A percentile compares a stretch with the other conserved stretches of the same genome.
Conservation (phyloP, 305 asterid genomes). For the Petunia hybrid region DNA sequence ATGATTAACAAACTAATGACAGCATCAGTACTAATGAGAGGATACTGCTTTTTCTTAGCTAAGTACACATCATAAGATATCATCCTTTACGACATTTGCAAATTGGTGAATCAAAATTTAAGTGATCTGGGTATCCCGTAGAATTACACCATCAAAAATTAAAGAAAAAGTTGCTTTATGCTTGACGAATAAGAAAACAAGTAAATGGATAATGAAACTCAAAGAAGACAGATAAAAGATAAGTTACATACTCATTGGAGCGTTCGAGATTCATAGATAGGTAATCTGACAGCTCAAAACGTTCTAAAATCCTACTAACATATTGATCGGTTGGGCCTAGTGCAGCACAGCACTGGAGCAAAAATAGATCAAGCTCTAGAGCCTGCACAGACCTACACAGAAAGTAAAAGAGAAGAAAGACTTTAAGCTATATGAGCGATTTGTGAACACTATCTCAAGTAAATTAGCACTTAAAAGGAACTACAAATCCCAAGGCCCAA, state of each 20-base stretch:
- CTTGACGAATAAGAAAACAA: neutral
- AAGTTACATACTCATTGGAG: slow-evolving; percentile 86
- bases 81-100: slow-evolving; percentile 6
- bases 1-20: slow-evolving; percentile 1
- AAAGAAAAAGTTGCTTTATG: neutral
- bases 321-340: slow-evolving; percentile 92
- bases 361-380: slow-evolving; percentile 95
- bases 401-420: slow-evolving; percentile 38
- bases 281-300: slow-evolving; percentile 87
- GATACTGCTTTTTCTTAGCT: slow-evolving; percentile 8
- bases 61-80: slow-evolving; percentile 11
- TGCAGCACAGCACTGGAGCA: slow-evolving; percentile 98
- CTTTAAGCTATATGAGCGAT: slow-evolving; percentile 25
- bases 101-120: slow-evolving; percentile 14
- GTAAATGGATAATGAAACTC: slow-evolving; percentile 13
- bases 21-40: neutral
- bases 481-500: neutral
- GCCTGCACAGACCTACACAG: slow-evolving; percentile 88
- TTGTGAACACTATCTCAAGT: slow-evolving; percentile 9
- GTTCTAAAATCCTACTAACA: slow-evolving; percentile 83
- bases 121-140: neutral
- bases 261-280: slow-evolving; percentile 76
- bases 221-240: slow-evolving; percentile 40
- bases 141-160: slow-evolving; percentile 18
- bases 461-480: slow-evolving; percentile 18